Conservation (phyloP, 768 basidiomycete genomes). For the Leccinum truebloodii region DNA sequence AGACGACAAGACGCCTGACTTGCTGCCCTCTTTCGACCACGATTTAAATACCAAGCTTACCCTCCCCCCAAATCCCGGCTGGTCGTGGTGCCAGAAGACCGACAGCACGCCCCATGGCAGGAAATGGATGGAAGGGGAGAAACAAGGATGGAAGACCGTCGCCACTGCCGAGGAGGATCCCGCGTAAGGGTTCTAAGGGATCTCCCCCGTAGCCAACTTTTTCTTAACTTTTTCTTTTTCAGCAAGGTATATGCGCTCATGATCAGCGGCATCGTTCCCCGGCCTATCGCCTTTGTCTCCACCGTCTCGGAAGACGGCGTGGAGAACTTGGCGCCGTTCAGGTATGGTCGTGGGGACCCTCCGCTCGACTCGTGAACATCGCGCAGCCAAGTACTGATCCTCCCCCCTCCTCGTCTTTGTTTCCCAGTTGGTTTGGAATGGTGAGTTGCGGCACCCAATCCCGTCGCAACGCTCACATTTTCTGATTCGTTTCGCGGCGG, state of each 20-base stretch:
- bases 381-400: not conserved
- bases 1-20: not conserved
- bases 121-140: slow-evolving; percentile 36
- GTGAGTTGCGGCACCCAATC: slow-evolving; percentile 11
- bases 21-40: slow-evolving; percentile 25
- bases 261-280: slow-evolving; percentile 38
- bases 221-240: not conserved
- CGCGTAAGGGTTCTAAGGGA: slow-evolving; percentile 15
- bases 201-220: no score
- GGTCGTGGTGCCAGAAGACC: slow-evolving; percentile 31
- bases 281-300: slow-evolving; percentile 44
- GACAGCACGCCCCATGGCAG: slow-evolving; percentile 26
- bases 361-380: not conserved
- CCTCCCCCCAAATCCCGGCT: slow-evolving; percentile 31
- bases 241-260: slow-evolving; percentile 35
- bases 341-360: not conserved
- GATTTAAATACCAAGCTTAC: slow-evolving; percentile 23
- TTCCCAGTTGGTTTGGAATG: slow-evolving; percentile 29
- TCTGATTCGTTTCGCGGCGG: no score
- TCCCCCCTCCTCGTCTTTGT: no score
- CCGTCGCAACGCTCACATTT: no score
- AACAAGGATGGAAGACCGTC: slow-evolving; percentile 36
- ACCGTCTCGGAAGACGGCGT: slow-evolving; percentile 33
- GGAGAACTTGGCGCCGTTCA: slow-evolving; percentile 41
- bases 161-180: slow-evolving; percentile 29